Conservation (phyloP, 139 green algal species). For the Auxenochlorella protothecoides region DNA sequence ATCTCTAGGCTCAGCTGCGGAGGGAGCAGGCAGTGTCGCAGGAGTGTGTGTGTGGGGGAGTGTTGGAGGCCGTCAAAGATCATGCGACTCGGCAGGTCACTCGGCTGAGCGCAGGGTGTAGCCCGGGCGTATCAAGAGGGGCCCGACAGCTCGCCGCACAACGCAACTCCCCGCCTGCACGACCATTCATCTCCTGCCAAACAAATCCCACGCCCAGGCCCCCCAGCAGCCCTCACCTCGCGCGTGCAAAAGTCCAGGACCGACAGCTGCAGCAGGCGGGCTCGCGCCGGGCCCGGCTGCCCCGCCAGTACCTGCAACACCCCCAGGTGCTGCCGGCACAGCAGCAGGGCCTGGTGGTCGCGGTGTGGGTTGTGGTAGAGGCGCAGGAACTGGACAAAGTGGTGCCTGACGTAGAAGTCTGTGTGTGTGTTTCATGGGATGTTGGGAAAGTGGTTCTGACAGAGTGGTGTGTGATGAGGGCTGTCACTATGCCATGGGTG, state of each 20-base stretch:
- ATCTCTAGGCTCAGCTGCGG: too few species aligned
- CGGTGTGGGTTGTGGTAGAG: constrained; percentile 29
- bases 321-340: constrained; percentile 25
- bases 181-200: too few species aligned
- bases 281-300: not conserved
- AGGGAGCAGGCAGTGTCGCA: too few species aligned
- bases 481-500: not conserved
- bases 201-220: too few species aligned
- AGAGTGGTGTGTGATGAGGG: not conserved
- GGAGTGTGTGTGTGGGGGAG: too few species aligned
- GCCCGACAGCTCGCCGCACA: too few species aligned
- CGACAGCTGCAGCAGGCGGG: constrained; percentile 34
- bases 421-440: not conserved
- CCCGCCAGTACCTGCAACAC: constrained; percentile 26
- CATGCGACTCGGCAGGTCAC: too few species aligned
- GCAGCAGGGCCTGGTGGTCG: constrained; percentile 24
- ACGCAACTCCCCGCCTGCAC: too few species aligned
- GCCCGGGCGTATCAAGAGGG: too few species aligned
- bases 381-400: constrained; percentile 37
- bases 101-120: too few species aligned
- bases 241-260: constrained; percentile 38
- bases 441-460: not conserved
- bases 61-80: too few species aligned
- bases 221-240: constrained; percentile 17
- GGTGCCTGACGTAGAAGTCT: constrained; percentile 31